Evolutionary conservation across 2,329 filamentous ascomycete genomes (phyloP).

Genomic region (Triangularia verruculosa): DNA sequence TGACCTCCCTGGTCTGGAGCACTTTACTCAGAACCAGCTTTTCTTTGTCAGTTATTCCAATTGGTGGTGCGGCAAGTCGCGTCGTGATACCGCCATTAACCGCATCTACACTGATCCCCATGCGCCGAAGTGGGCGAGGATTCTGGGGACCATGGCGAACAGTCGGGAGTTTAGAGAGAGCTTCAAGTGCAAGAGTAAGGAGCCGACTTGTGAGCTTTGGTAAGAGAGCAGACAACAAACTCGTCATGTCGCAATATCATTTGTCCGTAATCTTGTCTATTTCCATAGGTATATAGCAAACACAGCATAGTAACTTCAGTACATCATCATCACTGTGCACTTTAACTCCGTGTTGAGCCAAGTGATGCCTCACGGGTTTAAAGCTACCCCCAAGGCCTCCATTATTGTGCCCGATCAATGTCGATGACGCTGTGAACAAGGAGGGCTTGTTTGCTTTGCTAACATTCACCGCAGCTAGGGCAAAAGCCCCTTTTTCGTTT

Average conservation of each 20-base stretch:
- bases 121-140: constrained; percentile 60
- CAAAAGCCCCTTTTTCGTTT: too few species aligned
- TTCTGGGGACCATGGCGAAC: constrained; percentile 55
- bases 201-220: constrained; percentile 70
- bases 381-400: too few species aligned
- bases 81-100: constrained; percentile 55
- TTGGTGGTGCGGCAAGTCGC: constrained; percentile 65
- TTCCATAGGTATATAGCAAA: too few species aligned
- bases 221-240: constrained; percentile 33
- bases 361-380: too few species aligned
- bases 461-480: too few species aligned
- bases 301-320: too few species aligned
- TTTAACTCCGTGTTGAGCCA: too few species aligned
- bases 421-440: too few species aligned
- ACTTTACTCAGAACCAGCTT: constrained; percentile 64
- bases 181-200: constrained; percentile 63
- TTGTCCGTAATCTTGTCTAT: neutral
- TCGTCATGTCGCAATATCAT: neutral
- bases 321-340: too few species aligned
- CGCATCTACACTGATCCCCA: constrained; percentile 46
- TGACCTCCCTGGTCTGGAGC: constrained; percentile 57
- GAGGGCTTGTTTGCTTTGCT: too few species aligned
- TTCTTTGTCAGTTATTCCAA: constrained; percentile 66
- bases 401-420: too few species aligned
- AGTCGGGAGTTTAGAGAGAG: constrained; percentile 64